Percentiles rank a stretch among this genome's conserved stretches.
Evolutionary conservation across 768 basidiomycete species (phyloP).

Genomic region (Xerocomellus chrysenteron): DNA sequence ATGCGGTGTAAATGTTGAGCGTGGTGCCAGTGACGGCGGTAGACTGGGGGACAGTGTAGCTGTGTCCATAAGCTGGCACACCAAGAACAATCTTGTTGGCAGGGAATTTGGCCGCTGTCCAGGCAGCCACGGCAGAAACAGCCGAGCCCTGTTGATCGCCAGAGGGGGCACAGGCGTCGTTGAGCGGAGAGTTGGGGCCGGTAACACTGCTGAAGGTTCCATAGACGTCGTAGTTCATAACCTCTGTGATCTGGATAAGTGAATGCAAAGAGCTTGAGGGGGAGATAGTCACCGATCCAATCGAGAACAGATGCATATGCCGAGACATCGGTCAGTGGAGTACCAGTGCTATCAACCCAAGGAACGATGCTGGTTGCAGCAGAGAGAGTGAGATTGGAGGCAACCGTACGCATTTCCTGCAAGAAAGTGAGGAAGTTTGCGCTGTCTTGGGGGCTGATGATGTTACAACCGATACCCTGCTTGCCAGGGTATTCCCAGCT

Average conservation of each 20-base stretch:
- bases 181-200: conserved; percentile 83
- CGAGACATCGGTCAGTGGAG: conserved; percentile 60
- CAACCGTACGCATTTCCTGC: conserved; percentile 58
- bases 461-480: conserved; percentile 71
- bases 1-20: conserved; percentile 53
- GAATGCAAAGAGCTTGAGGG: rapidly evolving
- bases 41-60: conserved; percentile 44
- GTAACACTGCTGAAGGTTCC: conserved; percentile 53
- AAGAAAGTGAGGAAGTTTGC: conserved; percentile 80
- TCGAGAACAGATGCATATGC: conserved; percentile 69
- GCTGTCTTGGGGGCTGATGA: conserved; percentile 59
- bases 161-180: conserved; percentile 68
- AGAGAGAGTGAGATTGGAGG: conserved; percentile 63
- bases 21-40: conserved; percentile 18
- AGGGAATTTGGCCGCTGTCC: conserved; percentile 80
- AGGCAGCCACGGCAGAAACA: conserved; percentile 65
- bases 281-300: conserved; percentile 53
- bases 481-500: conserved; percentile 87
- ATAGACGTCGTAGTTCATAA: conserved; percentile 73
- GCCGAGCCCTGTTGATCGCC: conserved; percentile 71
- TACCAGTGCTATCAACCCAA: conserved; percentile 58
- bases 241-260: conserved; percentile 40
- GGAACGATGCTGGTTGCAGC: conserved; percentile 68
- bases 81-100: conserved; percentile 73
- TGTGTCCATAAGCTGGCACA: conserved; percentile 82